phyloP scores from a whole-genome alignment of 768 basidiomycete genomes.

The Rhizopogon vulgaris region DNA sequence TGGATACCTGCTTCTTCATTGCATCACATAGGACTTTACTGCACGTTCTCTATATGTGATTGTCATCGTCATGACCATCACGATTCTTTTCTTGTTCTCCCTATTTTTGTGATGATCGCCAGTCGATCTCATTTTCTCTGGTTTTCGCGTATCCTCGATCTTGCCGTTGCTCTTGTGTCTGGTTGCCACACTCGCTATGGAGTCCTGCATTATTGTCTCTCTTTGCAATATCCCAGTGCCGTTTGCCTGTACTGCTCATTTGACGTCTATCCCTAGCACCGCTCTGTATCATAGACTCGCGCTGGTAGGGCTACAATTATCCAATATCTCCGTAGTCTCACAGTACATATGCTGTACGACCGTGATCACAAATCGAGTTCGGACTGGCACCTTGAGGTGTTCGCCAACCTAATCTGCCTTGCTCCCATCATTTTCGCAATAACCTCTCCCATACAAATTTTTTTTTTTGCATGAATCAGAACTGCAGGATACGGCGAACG shows the following conservation, averaged over 20 bases:
- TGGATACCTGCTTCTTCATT: not conserved
- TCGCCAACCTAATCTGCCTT: too few species aligned
- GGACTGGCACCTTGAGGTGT: too few species aligned
- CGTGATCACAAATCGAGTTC: too few species aligned
- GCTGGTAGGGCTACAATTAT: not conserved
- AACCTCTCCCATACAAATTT: too few species aligned
- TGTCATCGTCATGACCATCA: conserved; percentile 15
- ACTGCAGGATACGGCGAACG: too few species aligned
- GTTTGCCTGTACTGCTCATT: conserved; percentile 18
- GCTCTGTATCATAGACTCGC: conserved; percentile 24
- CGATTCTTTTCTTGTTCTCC: conserved; percentile 18
- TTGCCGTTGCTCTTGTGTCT: conserved; percentile 7
- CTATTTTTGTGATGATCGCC: conserved; percentile 2
- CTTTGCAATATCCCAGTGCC: conserved; percentile 11
- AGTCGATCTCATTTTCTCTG: conserved; percentile 5
- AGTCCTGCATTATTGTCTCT: conserved; percentile 19
- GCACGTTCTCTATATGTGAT: not conserved
- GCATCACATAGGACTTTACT: conserved; percentile 9
- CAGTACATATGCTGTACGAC: not conserved
- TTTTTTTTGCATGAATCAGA: too few species aligned
- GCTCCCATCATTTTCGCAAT: too few species aligned
- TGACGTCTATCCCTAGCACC: conserved; percentile 8
- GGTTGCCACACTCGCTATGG: conserved; percentile 19
- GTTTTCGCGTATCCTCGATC: conserved; percentile 11
- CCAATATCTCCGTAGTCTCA: not conserved